A percentile compares a stretch with the other conserved stretches of the same genome.
These are phyloP conservation scores for Suillus spraguei DNA, from an alignment of 768 basidiomycete genomes.

Conservation along the genomic window DNA sequence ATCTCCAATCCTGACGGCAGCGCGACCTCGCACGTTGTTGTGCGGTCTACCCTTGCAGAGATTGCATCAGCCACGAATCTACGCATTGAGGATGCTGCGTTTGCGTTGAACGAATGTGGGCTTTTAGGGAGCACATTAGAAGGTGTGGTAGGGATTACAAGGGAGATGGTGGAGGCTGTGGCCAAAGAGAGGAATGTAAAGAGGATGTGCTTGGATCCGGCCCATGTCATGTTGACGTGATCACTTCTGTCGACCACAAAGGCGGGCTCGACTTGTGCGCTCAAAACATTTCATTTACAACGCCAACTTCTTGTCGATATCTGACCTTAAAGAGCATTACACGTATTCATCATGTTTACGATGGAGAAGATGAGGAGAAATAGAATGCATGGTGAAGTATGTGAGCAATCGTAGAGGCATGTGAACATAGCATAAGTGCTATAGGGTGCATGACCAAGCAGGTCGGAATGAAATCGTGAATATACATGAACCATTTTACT, in stretches of 20 bases:
- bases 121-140: slow-evolving; percentile 52
- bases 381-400: slow-evolving; percentile 26
- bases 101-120: slow-evolving; percentile 87
- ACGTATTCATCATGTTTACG: slow-evolving; percentile 7
- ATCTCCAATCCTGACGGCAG: slow-evolving; percentile 63
- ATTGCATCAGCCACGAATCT: slow-evolving; percentile 82
- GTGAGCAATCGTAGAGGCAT: slow-evolving; percentile 24
- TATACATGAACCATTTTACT: slow-evolving; percentile 45
- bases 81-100: slow-evolving; percentile 83
- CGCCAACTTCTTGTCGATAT: neutral
- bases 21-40: slow-evolving; percentile 66
- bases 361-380: slow-evolving; percentile 6
- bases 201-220: slow-evolving; percentile 62
- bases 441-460: slow-evolving; percentile 21
- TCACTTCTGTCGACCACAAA: neutral
- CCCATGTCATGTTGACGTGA: slow-evolving; percentile 51
- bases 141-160: slow-evolving; percentile 56
- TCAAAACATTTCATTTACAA: neutral
- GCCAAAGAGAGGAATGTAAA: slow-evolving; percentile 74
- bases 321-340: neutral
- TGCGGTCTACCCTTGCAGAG: slow-evolving; percentile 72
- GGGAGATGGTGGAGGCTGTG: slow-evolving; percentile 69
- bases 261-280: neutral
- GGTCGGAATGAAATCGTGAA: slow-evolving; percentile 15
- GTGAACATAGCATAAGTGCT: slow-evolving; percentile 29